phyloP scores from a whole-genome alignment of 2,329 filamentous ascomycete species.

The Chaetomiaceae sp. region DNA sequence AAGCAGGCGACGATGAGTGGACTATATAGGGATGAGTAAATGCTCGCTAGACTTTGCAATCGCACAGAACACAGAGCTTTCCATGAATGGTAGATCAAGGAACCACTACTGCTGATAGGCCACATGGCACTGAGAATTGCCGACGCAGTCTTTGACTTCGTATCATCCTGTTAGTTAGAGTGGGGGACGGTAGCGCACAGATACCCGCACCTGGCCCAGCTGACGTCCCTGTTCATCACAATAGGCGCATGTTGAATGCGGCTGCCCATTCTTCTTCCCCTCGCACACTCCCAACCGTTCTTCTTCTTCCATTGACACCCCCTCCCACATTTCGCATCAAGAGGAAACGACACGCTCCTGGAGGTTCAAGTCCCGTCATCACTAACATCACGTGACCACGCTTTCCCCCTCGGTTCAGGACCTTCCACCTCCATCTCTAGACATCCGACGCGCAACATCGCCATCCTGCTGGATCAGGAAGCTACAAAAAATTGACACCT shows the following conservation, averaged over 20 bases:
- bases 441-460: constrained; percentile 3
- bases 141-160: neutral
- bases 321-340: too few relatives aligned
- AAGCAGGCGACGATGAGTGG: constrained; percentile 20
- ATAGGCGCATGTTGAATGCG: too few relatives aligned
- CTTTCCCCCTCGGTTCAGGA: neutral
- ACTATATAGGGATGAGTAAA: neutral
- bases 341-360: too few relatives aligned
- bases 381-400: constrained; percentile 3
- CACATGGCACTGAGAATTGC: neutral
- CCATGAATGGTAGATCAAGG: neutral
- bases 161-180: too few relatives aligned
- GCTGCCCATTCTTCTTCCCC: too few relatives aligned
- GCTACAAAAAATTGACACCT: neutral
- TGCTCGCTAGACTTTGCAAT: neutral
- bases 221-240: too few relatives aligned
- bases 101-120: neutral
- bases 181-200: too few relatives aligned
- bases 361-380: too few relatives aligned
- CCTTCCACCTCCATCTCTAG: neutral
- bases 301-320: too few relatives aligned
- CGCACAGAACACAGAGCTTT: neutral
- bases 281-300: too few relatives aligned
- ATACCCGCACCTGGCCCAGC: too few relatives aligned
- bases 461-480: neutral